Base-by-base conservation (phyloP, 2,329 filamentous ascomycete species). In the Whalleya microplaca region DNA sequence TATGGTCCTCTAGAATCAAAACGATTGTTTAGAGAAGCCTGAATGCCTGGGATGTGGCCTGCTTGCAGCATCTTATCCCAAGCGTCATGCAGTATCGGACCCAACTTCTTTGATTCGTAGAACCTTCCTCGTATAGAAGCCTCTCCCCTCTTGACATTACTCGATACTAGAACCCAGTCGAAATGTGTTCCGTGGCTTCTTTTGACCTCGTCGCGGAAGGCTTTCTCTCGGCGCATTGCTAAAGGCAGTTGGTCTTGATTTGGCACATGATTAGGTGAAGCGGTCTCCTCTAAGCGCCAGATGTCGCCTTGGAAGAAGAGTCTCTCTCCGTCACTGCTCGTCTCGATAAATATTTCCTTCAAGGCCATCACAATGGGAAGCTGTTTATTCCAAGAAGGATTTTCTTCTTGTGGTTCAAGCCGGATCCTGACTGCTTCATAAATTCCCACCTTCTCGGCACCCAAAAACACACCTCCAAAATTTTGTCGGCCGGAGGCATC, bases 101-200 rank as follows among this genome's bases (percentile, higher is more conserved):
- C 79, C 37, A 86, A 73, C 55, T 77, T 75, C 55, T 78, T 71
- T n/a, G 80, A 80, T 16, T 83, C 79, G 71, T 86, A 85, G 71
- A 85, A 85, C n/a, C 83, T 75, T 48, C 83, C 83, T 55, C 76
- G 75, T 48, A 85, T 75, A 20, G 75, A 73, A 14, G 68, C 66
- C 64, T 84, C 82, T 29, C 49, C 53, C 47, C 72, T 71, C 6
- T 65, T 58, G 27, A 65, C 64, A 41, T 68, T 64, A 21, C 53
- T 53, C 45, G 66, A 60, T 1, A 71, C 45, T 1, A 60, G 61
- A 12, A 67, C 55, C 75, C 75, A 78, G 41, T 67, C 66, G 62
- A 71, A 74, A 16, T 59, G 55, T 41, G 57, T 58, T 8, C 64
- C 63, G 40, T 61, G 57, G 19, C 52, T 53, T 14, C 46, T 47